A percentile compares a stretch with the other conserved stretches of the same genome.
Evolutionary conservation across 441 rosid species (phyloP).

Genomic region (Metrosideros polymorpha): DNA sequence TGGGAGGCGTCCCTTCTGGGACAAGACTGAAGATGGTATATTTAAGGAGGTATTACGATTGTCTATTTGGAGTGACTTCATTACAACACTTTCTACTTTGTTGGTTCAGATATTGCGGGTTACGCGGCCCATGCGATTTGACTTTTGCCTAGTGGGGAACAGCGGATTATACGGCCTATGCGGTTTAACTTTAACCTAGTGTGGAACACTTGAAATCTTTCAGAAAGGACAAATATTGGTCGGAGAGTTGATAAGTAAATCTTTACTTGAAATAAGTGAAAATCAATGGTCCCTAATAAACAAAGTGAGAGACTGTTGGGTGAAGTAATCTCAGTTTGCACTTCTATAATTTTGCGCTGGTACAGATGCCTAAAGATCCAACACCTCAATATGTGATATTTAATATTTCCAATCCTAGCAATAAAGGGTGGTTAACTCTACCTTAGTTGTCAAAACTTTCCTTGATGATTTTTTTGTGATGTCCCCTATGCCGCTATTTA

Average conservation of each 20-base stretch:
- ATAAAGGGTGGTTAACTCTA: neutral
- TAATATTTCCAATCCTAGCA: neutral
- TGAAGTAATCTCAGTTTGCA: neutral
- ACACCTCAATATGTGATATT: neutral
- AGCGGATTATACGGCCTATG: neutral
- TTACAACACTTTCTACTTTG: neutral
- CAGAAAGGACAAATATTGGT: neutral
- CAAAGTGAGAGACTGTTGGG: neutral
- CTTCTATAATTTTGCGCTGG: neutral
- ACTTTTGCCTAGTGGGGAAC: neutral
- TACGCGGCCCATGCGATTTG: neutral
- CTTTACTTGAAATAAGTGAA: neutral
- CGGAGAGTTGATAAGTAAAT: neutral
- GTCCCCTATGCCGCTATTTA: neutral
- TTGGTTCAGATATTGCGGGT: neutral
- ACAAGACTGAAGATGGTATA: conserved; percentile 93
- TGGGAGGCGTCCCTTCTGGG: conserved; percentile 2
- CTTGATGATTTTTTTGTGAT: neutral
- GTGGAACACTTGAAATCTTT: neutral
- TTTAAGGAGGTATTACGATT: conserved; percentile 69
- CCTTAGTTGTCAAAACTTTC: neutral
- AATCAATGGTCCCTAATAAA: neutral
- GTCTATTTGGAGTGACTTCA: neutral
- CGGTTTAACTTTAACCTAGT: neutral
- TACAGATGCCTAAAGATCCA: neutral